Evolutionary conservation across 768 basidiomycete genomes (phyloP).

Genomic region (Pholiota conissans): DNA sequence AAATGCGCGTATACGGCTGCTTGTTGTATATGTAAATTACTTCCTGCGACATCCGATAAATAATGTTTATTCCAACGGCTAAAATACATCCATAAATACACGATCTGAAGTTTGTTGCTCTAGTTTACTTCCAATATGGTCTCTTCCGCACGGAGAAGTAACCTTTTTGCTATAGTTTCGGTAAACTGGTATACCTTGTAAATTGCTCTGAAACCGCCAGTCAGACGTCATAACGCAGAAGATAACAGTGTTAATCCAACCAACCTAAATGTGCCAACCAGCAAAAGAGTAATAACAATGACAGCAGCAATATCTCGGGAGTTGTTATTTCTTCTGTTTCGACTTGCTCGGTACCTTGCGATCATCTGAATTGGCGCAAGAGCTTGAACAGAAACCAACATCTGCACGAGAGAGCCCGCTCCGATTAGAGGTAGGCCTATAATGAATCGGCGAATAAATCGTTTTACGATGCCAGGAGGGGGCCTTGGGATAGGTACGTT

Average conservation of each 20-base stretch:
- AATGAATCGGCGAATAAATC: slow-evolving; percentile 69
- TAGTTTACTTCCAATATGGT: slow-evolving; percentile 75
- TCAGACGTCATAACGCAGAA: slow-evolving; percentile 1
- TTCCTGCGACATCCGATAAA: slow-evolving; percentile 16
- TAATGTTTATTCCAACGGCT: slow-evolving; percentile 1
- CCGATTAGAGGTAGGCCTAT: slow-evolving; percentile 79
- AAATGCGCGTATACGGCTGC: neutral
- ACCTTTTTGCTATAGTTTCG: slow-evolving; percentile 53
- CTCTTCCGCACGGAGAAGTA: slow-evolving; percentile 74
- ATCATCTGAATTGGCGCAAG: slow-evolving; percentile 71
- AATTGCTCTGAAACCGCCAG: slow-evolving; percentile 51
- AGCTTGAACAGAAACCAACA: slow-evolving; percentile 63
- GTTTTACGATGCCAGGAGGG: slow-evolving; percentile 47
- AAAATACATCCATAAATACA: neutral
- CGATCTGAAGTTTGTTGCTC: neutral
- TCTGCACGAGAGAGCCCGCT: slow-evolving; percentile 71
- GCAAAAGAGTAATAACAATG: slow-evolving; percentile 58
- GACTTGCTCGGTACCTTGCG: slow-evolving; percentile 59
- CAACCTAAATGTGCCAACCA: slow-evolving; percentile 66
- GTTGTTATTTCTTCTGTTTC: slow-evolving; percentile 54
- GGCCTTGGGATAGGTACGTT: slow-evolving; percentile 22
- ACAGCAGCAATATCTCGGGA: slow-evolving; percentile 66
- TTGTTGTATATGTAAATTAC: slow-evolving; percentile 3
- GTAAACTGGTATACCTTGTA: slow-evolving; percentile 70
- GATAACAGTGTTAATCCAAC: neutral